Conservation (phyloP, 2,329 filamentous ascomycete genomes). For the Mariannaea sp. region DNA sequence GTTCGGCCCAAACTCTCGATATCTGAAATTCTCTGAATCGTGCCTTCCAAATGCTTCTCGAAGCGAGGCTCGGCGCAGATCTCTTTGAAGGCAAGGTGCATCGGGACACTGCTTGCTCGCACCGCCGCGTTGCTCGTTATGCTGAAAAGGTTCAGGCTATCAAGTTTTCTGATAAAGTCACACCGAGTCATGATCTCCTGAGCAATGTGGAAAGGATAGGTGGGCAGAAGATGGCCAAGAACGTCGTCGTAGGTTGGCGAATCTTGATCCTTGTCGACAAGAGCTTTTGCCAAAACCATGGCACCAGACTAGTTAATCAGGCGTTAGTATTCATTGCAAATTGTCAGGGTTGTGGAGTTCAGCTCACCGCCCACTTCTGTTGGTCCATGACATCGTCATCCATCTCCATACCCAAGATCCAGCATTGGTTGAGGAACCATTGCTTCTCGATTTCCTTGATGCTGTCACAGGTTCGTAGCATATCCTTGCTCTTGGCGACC, state of each 20-base stretch:
- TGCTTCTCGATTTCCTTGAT: slow-evolving; percentile 72
- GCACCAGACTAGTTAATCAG: slow-evolving; percentile 70
- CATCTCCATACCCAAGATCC: slow-evolving; percentile 74
- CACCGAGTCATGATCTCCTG: slow-evolving; percentile 94
- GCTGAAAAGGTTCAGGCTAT: slow-evolving; percentile 93
- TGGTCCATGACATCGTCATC: slow-evolving; percentile 99
- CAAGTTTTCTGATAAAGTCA: slow-evolving; percentile 91
- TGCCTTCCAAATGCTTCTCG: slow-evolving; percentile 79
- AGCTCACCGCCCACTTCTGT: slow-evolving; percentile 87
- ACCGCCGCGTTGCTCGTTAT: slow-evolving; percentile 89
- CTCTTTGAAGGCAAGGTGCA: slow-evolving; percentile 89
- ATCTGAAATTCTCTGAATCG: slow-evolving; percentile 81
- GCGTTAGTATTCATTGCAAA: slow-evolving; percentile 16
- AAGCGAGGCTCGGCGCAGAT: slow-evolving; percentile 81
- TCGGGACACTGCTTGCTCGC: slow-evolving; percentile 90
- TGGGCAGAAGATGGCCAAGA: slow-evolving; percentile 75
- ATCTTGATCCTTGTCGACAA: slow-evolving; percentile 80
- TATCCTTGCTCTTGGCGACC: slow-evolving; percentile 84
- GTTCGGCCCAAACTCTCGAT: slow-evolving; percentile 94
- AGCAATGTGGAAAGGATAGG: slow-evolving; percentile 79
- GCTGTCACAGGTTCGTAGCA: slow-evolving; percentile 77
- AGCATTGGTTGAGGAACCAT: slow-evolving; percentile 79
- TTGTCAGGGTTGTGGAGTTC: background rate
- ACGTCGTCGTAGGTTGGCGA: slow-evolving; percentile 69
- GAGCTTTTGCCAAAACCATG: slow-evolving; percentile 88